Conservation (phyloP, 495 filamentous ascomycete species). For the Margaritispora aquatica region DNA sequence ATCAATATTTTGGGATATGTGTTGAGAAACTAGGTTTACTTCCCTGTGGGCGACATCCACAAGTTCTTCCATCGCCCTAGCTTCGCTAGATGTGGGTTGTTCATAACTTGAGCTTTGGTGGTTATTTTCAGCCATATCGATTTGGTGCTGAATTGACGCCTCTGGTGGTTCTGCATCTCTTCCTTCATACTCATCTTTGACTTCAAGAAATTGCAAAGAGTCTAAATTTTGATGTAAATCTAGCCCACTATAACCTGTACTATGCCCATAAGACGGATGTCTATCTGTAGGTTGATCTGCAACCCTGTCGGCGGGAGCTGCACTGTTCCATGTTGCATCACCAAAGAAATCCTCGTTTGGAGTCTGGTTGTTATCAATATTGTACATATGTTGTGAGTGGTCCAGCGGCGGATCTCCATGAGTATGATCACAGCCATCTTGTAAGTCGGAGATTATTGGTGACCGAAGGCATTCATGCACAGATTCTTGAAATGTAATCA, state of each 20-base stretch:
- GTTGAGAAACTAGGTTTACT: not conserved
- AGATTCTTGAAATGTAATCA: no score
- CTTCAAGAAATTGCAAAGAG: no score
- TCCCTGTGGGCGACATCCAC: not conserved
- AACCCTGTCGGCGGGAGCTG: not conserved
- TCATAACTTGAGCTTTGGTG: not conserved
- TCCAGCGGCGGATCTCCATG: not conserved
- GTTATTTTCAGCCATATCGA: not conserved
- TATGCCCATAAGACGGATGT: no score
- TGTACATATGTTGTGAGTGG: not conserved
- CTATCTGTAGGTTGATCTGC: no score
- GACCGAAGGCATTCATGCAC: no score
- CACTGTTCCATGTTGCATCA: not conserved
- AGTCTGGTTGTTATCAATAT: not conserved
- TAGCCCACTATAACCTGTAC: no score
- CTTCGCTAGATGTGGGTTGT: slow-evolving; percentile 3
- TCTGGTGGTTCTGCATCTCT: no score
- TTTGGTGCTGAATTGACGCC: no score
- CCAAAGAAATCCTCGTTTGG: not conserved
- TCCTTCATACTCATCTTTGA: no score
- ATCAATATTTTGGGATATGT: not conserved
- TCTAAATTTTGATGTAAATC: no score
- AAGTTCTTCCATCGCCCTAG: not conserved
- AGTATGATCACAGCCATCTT: not conserved
- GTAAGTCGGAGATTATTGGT: no score